Base-by-base conservation (phyloP, 352 stramenopile species). In the Aphanomyces astaci region DNA sequence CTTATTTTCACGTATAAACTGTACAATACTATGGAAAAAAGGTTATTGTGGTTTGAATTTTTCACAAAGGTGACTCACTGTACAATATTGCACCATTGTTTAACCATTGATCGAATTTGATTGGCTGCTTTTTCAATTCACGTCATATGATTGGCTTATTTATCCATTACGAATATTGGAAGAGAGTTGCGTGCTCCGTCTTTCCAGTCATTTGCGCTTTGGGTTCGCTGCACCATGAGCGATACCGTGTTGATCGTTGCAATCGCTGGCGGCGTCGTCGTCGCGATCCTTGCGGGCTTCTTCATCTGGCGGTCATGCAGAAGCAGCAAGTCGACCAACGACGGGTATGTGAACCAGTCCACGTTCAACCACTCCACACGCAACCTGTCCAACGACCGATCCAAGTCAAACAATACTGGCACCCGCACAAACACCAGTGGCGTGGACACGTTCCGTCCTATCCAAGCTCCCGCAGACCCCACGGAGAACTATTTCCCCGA, bases 401-500 rank as follows among this genome's bases (percentile, higher is more conserved):
- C 51, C 22, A 59, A 59, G 51, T 59, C 51, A 25, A 25, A 25
- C 30, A 4, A 36, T 10, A 36, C 57, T 4, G 32, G 43, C 3
- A 28, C 28, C 32, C 22, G 39, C 36, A 28, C 28, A 0, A 51
- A 46, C 30, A 17, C 22, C 25, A 10, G 39, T 19, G 30, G 11
- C 30, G 30, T 36, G 0, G 51, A 51, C 33, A 68, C 62, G 31
- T 52, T 68, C n/a, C 62, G 39, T 2, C 40, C 39, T 11, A 27
- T 17, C 43, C 10, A 30, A 22, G 19, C 31, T n/a, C 36, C 43
- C 17, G 62, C n/a, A 5, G 62, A 68, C 30, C 62, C 62, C 43
- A 83, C 78, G 53, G 79, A 89, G 55, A 80, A 78, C 46, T 80
- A 77, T 69, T 94, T 94, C 73, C 82, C 82, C 17, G 80, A 88